Evolutionary conservation across 2,329 filamentous ascomycete species (phyloP), one percentile per base, ranked within the genome.

Genomic region (Akanthomyces lecanii): DNA sequence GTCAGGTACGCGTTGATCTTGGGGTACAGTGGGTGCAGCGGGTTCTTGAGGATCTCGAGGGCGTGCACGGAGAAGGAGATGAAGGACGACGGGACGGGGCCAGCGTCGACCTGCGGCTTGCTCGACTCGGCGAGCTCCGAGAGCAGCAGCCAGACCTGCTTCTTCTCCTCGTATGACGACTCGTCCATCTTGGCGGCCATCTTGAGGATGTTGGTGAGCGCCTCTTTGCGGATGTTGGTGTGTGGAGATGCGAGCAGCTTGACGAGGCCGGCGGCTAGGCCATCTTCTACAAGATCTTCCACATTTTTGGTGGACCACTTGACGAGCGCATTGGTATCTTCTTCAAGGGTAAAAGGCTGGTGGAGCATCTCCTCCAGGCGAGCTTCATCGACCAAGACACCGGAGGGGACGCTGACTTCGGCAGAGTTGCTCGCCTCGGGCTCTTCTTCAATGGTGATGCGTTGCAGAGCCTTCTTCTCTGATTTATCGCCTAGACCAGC

Each of bases 1-100:
- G 91, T 91, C 42, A 98, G 83, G 73, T 93, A 97, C 6, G 82
- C 81, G 77, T 96, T 97, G 75, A 95, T 79, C 72, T 97, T 97
- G 63, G 87, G 85, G 73, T 97, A 98, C 44, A 97, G 83, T 65
- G 85, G 85, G 71, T 96, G 91, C 18, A 92, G 81, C 0, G 94
- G 94, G 65, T 91, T 88, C 25, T 82, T 83, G 52, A 96, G 77
- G 18, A 96, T 85, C 1, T 83, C 78, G 8, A 96, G 80, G 1
- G 88, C 86, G 66, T 86, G 85, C 53, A 84, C 82, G 8, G 91
- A 88, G 69, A 97, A 95, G 12, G 89, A 85, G n/a, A 87, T 84
- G 6, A 91, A 86, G 14, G 91, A 81, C 65, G 88, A 91, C 0
- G 92, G 89, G 4, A 96, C 78, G 1, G 89, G 83, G 3, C 77